Base-by-base conservation (phyloP, 306 rosid species). In the Purshia tridentata region DNA sequence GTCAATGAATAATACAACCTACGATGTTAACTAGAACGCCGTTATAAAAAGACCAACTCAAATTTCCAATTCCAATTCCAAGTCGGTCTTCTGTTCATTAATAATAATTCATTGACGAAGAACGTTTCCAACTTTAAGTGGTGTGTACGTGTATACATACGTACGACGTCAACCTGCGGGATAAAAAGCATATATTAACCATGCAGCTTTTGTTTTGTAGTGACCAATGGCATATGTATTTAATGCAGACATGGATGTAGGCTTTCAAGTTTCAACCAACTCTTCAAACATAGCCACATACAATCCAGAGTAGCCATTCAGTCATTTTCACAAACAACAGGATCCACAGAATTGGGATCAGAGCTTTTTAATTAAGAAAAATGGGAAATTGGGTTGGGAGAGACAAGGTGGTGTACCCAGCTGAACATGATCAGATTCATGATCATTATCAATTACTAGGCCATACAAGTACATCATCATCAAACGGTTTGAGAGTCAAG, bases 301-400 rank as follows among this genome's bases (percentile, higher is more conserved):
- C 1, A 1, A 29, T 29, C 35, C 35, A 29, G 35, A 29, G 35
- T 29, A 29, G 35, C 35, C 65, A 13, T 40, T n/a, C 23, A 40
- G 22, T 62, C 49, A 62, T n/a, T 18, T 2, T 39, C 35, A 29
- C 2, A 29, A 29, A 29, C 35, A 29, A 29, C 1, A 1, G 2
- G 35, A 29, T 29, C 2, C 35, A 29, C 2, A 29, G 35, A 29
- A 29, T 29, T 29, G 35, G 64, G 41, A 35, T 7, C 23, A 1
- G 37, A 69, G 74, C 41, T 41, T 39, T 14, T 47, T 12, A 59
- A 44, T 47, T 12, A 59, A 44, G 55, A 6, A 47, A 39, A 48
- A 79, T 83, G 90, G 87, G 87, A 13, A 86, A 80, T n/a, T 78
- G 61, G 10, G 69, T 75, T 55, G 86, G 79, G 46, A 73, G 41